phyloP scores from a whole-genome alignment of 176 grass and related monocot genomes.

The Alopecurus myosuroides region DNA sequence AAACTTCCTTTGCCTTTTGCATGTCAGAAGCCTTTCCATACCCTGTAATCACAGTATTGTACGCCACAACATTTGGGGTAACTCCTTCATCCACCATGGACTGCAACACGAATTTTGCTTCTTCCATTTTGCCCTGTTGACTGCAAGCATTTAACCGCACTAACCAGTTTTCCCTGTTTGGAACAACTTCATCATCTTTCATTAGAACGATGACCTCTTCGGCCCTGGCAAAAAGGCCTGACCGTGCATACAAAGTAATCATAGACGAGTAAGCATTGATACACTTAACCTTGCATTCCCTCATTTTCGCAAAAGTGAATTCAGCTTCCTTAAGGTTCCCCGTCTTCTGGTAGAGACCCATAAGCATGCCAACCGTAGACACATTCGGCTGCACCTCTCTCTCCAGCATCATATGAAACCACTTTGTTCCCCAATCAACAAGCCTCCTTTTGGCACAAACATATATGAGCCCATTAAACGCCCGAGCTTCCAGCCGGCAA shows the following conservation, averaged over 20 bases:
- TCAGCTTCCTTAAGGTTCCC: slow-evolving; percentile 54
- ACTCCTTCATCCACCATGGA: slow-evolving; percentile 54
- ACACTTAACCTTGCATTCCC: slow-evolving; percentile 54
- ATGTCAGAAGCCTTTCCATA: slow-evolving; percentile 62
- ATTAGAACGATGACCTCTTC: slow-evolving; percentile 64
- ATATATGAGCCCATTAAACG: slow-evolving; percentile 81
- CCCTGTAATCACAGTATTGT: slow-evolving; percentile 93
- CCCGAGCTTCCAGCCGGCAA: slow-evolving; percentile 53
- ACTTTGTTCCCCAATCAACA: slow-evolving; percentile 74
- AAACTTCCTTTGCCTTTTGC: slow-evolving; percentile 42
- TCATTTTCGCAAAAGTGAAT: slow-evolving; percentile 66
- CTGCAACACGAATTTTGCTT: slow-evolving; percentile 48
- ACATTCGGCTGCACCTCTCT: slow-evolving; percentile 58
- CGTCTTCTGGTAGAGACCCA: slow-evolving; percentile 84
- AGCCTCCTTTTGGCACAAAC: slow-evolving; percentile 76
- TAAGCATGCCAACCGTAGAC: slow-evolving; percentile 85
- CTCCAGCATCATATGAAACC: slow-evolving; percentile 72
- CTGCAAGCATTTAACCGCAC: slow-evolving; percentile 75
- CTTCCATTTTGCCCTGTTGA: slow-evolving; percentile 82
- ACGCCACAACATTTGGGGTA: slow-evolving; percentile 67
- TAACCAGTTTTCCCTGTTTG: slow-evolving; percentile 86
- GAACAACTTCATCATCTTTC: slow-evolving; percentile 54
- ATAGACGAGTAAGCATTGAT: slow-evolving; percentile 71
- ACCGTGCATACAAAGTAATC: slow-evolving; percentile 73
- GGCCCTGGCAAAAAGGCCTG: slow-evolving; percentile 53